Evolutionary conservation across 257 asterid species (phyloP), one percentile per base, ranked within the genome.

Genomic region (Hygrophila difformis): DNA sequence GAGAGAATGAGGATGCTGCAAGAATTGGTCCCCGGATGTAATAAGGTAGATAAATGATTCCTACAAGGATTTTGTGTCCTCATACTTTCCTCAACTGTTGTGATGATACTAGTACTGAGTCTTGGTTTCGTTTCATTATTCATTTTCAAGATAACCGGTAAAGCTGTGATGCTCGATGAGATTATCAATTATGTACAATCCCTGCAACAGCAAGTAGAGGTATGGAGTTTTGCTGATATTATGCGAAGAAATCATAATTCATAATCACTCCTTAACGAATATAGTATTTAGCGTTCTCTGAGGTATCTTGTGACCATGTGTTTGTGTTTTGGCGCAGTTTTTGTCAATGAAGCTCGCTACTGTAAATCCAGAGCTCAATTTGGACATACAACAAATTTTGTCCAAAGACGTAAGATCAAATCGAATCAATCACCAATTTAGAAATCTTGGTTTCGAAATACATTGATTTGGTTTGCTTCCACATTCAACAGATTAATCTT

Each of bases 91-190:
- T n/a, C n/a, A n/a, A n/a, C n/a, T n/a, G n/a, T n/a, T n/a, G n/a
- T n/a, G n/a, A n/a, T n/a, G n/a, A n/a, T n/a, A n/a, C n/a, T n/a
- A n/a, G n/a, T n/a, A n/a, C n/a, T n/a, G n/a, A n/a, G n/a, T n/a
- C n/a, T n/a, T n/a, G n/a, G n/a, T n/a, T n/a, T n/a, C n/a, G n/a
- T n/a, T 33, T 33, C 8, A 4, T 33, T 33, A 2, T 10, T 2
- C 10, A 10, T 33, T 33, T 33, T 33, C 3, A 33, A 33, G 12
- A 33, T 83, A 47, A 79, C 91, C 18, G 94, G 94, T 51, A 82
- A 82, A 66, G 94, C 94, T 4, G 86, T 83, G 70, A 83, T 83
- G 94, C 92, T 83, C 21, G 94, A 83, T 71, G 94, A 83, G 84
- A 83, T 83, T 60, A 83, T 83, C 62, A 83, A 83, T 64, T 83